These are phyloP conservation scores for Rhododendron henanense DNA, from an alignment of 148 eudicot genomes.

Conservation along the genomic window DNA sequence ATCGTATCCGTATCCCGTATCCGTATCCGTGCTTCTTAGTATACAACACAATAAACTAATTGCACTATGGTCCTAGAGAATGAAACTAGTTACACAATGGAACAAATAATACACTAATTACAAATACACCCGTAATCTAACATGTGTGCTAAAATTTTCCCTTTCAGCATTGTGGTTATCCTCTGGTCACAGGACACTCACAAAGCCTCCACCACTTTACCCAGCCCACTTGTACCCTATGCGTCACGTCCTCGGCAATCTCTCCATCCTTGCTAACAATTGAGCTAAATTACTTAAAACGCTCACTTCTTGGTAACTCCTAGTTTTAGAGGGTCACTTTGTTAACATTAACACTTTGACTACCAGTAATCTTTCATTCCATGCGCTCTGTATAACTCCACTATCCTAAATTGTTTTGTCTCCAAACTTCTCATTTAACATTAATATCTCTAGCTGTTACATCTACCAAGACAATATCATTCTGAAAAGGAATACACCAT, in stretches of 20 bases:
- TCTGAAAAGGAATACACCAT: neutral
- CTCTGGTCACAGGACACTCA: neutral
- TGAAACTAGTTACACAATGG: no score
- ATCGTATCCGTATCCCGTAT: no score
- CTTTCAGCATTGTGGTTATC: neutral
- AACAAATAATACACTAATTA: no score
- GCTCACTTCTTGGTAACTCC: neutral
- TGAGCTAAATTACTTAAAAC: neutral
- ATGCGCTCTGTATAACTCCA: neutral
- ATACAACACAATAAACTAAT: no score
- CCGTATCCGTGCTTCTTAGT: no score
- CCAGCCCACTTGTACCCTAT: neutral
- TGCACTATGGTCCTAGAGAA: no score
- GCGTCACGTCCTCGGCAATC: neutral
- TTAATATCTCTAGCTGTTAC: neutral
- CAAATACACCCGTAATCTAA: no score
- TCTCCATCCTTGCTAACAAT: neutral
- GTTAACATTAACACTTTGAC: neutral
- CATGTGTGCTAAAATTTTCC: neutral
- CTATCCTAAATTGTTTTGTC: neutral
- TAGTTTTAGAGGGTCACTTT: neutral
- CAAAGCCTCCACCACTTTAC: neutral
- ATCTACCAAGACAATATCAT: neutral
- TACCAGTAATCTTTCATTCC: neutral
- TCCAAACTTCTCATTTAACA: neutral